phyloP scores from a whole-genome alignment of 2,329 filamentous ascomycete genomes.

The Waltergamsia citrina region DNA sequence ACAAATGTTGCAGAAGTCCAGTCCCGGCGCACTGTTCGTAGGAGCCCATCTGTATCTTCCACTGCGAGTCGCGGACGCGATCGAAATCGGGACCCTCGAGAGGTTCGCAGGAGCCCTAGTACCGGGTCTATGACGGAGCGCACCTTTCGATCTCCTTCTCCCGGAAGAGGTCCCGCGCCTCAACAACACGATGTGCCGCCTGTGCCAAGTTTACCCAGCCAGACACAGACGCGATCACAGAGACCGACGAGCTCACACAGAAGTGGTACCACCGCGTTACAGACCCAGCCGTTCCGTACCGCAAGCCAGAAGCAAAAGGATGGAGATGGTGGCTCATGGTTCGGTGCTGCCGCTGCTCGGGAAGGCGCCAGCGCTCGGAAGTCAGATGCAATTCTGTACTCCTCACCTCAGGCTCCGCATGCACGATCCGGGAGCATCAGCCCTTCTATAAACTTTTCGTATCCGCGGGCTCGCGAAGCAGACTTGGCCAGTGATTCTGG shows the following conservation, averaged over 20 bases:
- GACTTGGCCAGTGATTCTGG: slow-evolving; percentile 20
- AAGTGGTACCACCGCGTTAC: slow-evolving; percentile 30
- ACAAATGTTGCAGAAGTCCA: slow-evolving; percentile 74
- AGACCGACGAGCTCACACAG: slow-evolving; percentile 15
- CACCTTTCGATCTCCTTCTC: slow-evolving; percentile 75
- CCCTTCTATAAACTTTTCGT: slow-evolving; percentile 50
- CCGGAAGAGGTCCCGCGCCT: slow-evolving; percentile 29
- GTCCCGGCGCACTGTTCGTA: slow-evolving; percentile 74
- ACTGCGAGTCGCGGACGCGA: slow-evolving; percentile 37
- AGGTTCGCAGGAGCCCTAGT: slow-evolving; percentile 58
- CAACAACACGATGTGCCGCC: slow-evolving; percentile 51
- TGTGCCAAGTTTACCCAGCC: slow-evolving; percentile 61
- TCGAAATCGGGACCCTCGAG: slow-evolving; percentile 27
- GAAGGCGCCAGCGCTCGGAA: slow-evolving; percentile 34
- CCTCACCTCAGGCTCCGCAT: slow-evolving; percentile 17
- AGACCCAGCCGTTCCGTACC: slow-evolving; percentile 38
- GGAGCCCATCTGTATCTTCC: slow-evolving; percentile 65
- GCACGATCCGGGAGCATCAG: slow-evolving; percentile 34
- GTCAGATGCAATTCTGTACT: slow-evolving; percentile 25
- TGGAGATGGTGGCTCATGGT: slow-evolving; percentile 35
- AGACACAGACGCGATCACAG: slow-evolving; percentile 14
- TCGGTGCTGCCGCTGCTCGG: slow-evolving; percentile 31
- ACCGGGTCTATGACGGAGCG: slow-evolving; percentile 79
- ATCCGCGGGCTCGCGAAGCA: slow-evolving; percentile 37
- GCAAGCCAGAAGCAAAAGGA: slow-evolving; percentile 41